Conservation (phyloP, 192 early-diverging fungal genomes). For the Entomortierella chlamydospora region DNA sequence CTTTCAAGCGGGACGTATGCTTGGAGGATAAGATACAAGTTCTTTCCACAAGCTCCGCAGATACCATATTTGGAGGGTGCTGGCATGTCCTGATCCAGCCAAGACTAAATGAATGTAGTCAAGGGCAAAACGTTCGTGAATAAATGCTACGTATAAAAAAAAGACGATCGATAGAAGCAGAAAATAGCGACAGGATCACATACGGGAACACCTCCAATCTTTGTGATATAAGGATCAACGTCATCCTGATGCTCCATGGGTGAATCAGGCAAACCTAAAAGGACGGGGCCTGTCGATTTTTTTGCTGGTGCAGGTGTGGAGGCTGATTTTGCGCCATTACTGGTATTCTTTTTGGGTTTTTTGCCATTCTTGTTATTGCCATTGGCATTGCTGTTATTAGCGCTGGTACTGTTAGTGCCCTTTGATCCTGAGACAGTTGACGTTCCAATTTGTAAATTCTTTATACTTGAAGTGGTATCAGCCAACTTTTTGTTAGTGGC, state of each 20-base stretch:
- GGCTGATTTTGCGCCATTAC: not conserved
- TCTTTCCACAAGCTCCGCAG: constrained; percentile 69
- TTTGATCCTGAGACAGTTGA: not conserved
- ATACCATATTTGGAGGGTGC: constrained; percentile 40
- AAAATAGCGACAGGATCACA: not conserved
- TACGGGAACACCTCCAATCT: constrained; percentile 77
- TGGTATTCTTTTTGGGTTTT: constrained; percentile 21
- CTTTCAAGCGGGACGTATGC: constrained; percentile 78
- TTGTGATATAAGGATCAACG: constrained; percentile 69
- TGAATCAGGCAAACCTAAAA: constrained; percentile 64
- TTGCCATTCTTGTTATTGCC: constrained; percentile 16
- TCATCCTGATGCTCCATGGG: constrained; percentile 57
- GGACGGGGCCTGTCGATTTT: constrained; percentile 50
- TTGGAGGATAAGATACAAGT: constrained; percentile 79
- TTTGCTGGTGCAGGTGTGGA: not conserved
- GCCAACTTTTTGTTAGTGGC: not conserved
- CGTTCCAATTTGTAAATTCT: constrained; percentile 13
- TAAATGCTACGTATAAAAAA: too few species aligned
- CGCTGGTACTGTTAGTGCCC: not conserved
- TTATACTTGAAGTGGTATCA: constrained; percentile 6
- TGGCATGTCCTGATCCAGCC: constrained; percentile 53
- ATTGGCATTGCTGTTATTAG: constrained; percentile 1
- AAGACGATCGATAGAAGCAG: not conserved
- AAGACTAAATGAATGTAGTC: constrained; percentile 28
- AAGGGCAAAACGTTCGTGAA: not conserved